Evolutionary conservation across 2,329 filamentous ascomycete species (phyloP).

Genomic region (Aureobasidium sp.): DNA sequence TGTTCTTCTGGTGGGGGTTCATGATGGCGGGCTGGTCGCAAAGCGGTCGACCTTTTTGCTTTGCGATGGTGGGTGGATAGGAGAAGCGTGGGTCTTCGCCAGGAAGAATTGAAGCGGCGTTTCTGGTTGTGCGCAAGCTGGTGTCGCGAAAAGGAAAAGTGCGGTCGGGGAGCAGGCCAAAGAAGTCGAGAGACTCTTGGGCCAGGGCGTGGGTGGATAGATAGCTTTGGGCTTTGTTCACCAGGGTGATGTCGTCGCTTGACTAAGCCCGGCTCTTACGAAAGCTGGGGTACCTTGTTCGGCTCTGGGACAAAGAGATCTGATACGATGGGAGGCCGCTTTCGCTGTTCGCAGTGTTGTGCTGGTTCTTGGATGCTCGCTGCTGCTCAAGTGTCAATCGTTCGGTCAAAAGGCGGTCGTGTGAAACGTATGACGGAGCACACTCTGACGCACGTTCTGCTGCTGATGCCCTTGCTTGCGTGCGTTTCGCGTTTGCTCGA

Average conservation of each 20-base stretch:
- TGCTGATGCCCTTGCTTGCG: not conserved
- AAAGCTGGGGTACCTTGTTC: slow-evolving; percentile 1
- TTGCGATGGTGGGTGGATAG: not conserved
- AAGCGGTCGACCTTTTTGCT: not conserved
- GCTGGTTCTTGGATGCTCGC: not conserved
- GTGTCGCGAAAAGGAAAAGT: not conserved
- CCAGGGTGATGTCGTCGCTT: slow-evolving; percentile 11
- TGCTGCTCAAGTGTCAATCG: slow-evolving; percentile 9
- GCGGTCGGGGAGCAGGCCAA: not conserved
- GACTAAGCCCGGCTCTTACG: not conserved
- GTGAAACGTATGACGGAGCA: slow-evolving; percentile 15
- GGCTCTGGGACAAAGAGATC: slow-evolving; percentile 2
- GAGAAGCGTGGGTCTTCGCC: not conserved
- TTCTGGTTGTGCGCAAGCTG: not conserved
- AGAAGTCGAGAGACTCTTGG: not conserved
- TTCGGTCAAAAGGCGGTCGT: not conserved
- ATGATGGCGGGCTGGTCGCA: slow-evolving; percentile 39
- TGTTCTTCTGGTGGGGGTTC: slow-evolving; percentile 98
- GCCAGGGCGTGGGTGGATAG: not conserved
- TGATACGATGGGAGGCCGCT: not conserved
- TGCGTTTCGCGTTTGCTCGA: not conserved
- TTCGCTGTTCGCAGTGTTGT: not conserved
- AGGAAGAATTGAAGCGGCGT: not conserved
- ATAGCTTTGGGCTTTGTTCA: slow-evolving; percentile 6
- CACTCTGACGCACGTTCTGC: slow-evolving; percentile 11